Evolutionary conservation across 1,139 yeast species (phyloP), one percentile per base, ranked within the genome.

Genomic region (Kurtzmaniella quercitrusa): DNA sequence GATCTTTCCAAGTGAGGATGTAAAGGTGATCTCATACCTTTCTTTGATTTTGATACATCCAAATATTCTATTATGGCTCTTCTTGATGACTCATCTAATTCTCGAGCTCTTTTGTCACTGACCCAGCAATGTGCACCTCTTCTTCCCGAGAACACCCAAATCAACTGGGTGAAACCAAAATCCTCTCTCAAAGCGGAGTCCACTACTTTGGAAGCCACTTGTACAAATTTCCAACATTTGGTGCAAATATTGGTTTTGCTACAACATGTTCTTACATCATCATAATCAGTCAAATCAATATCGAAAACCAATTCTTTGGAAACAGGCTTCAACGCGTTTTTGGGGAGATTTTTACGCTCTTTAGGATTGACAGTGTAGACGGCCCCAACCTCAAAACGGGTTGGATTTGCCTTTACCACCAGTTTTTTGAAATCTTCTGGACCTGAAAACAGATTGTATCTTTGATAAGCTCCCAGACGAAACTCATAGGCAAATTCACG

Each of bases 81-180:
- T 53, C 99, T 76, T 45, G 79, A 78, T 3, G 67, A 54, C 59
- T 94, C 98, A 53, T 80, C 87, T 50, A 93, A 65, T 2, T 63
- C 58, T 44, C 97, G 71, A 0, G 97, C 96, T 40, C 91, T 69
- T 42, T 78, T 65, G 59, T 94, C 98, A 62, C 96, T 87, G 20
- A 93, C 76, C 99, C 99, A 93, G 54, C 98, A 95, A 72, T 93
- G 99, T 20, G 95, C 96, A 62, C 99, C 99, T 76, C 99, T 86
- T 71, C 99, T 84, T 39, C 99, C 99, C 0, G 97, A 88, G 59
- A 88, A 93, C 2, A 93, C 96, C 98, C 98, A 93, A 38, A 93
- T 70, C 57, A 89, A 69, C 60, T 88, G 84, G 44, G 82, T 68
- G 61, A 88, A 91, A 0, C 97, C 98, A 65, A 94, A 93, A 62